Conservation (phyloP, 2,329 filamentous ascomycete species). For the Boeremia exigua region DNA sequence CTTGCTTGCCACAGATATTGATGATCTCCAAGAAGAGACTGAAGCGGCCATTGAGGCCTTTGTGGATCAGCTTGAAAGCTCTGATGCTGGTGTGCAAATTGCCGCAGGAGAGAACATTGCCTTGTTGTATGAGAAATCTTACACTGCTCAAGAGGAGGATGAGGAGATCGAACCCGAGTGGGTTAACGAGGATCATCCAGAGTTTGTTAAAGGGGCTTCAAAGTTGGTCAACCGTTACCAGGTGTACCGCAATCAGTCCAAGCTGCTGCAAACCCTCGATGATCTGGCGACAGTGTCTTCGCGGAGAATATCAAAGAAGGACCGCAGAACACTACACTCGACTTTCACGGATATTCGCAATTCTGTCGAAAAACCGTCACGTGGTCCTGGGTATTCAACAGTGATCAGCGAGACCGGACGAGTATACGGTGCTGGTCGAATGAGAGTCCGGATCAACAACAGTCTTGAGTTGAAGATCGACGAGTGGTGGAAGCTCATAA, state of each 20-base stretch:
- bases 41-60: conserved; percentile 79
- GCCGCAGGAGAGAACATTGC: conserved; percentile 82
- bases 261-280: conserved; percentile 65
- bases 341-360: conserved; percentile 71
- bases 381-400: conserved; percentile 70
- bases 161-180: conserved; percentile 59
- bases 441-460: conserved; percentile 64
- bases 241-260: conserved; percentile 68
- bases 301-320: conserved; percentile 69
- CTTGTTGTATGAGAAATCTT: conserved; percentile 78
- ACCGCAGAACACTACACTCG: conserved; percentile 69
- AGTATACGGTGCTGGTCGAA: conserved; percentile 64
- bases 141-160: conserved; percentile 63
- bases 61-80: conserved; percentile 82
- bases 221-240: conserved; percentile 68
- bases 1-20: conserved; percentile 77
- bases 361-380: conserved; percentile 69
- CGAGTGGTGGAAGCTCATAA: conserved; percentile 75
- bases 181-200: conserved; percentile 55
- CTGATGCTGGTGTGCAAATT: conserved; percentile 74
- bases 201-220: conserved; percentile 29
- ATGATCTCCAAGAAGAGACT: conserved; percentile 74
- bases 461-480: conserved; percentile 69
- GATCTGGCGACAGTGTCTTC: conserved; percentile 66
- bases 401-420: conserved; percentile 67